Evolutionary conservation across 352 stramenopile genomes (phyloP).

Genomic region (Phytopythium montanum): DNA sequence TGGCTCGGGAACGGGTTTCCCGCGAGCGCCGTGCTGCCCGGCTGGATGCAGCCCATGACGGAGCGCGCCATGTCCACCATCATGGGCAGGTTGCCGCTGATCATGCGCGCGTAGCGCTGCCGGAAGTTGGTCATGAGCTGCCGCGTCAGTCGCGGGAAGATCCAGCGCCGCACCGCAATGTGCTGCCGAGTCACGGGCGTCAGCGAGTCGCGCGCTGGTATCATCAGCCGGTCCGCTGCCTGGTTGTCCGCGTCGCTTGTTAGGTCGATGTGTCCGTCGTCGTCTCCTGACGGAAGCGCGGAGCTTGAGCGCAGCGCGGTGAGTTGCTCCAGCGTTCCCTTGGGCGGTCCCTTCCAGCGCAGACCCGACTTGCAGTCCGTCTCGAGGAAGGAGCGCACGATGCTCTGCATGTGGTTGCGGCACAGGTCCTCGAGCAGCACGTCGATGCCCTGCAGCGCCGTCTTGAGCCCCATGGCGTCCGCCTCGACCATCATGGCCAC

Average conservation of each 20-base stretch:
- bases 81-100: constrained; percentile 36
- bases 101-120: constrained; percentile 38
- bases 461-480: constrained; percentile 20
- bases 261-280: not conserved
- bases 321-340: constrained; percentile 22
- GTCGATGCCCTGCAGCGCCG: constrained; percentile 40
- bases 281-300: not conserved
- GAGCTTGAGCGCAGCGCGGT: constrained; percentile 11
- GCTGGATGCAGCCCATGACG: constrained; percentile 11
- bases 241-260: constrained; percentile 1
- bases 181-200: constrained; percentile 38
- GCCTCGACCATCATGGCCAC: constrained; percentile 28
- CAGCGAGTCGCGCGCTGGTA: not conserved
- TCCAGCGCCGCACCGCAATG: constrained; percentile 40
- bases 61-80: constrained; percentile 14
- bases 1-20: constrained; percentile 40
- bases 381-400: constrained; percentile 43
- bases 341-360: constrained; percentile 20
- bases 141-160: constrained; percentile 35
- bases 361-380: constrained; percentile 40
- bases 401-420: constrained; percentile 55
- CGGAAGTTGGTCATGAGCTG: constrained; percentile 41
- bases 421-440: constrained; percentile 43
- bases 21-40: constrained; percentile 19
- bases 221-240: not conserved